phyloP scores from a whole-genome alignment of 2,329 filamentous ascomycete species.

The Cercospora janseana region DNA sequence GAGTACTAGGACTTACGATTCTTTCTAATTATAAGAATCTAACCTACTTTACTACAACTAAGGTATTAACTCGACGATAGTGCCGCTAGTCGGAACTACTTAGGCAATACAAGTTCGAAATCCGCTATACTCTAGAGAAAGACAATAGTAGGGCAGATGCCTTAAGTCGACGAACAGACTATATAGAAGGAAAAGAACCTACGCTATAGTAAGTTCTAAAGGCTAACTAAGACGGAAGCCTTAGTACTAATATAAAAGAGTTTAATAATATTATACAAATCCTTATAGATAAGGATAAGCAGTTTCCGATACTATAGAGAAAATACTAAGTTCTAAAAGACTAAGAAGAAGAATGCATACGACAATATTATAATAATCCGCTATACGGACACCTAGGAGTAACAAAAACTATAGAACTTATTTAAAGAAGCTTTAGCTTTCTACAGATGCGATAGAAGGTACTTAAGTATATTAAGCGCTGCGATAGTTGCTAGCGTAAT shows the following conservation, averaged over 20 bases:
- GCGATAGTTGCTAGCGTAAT: slow-evolving; percentile 4
- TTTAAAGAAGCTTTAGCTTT: too few species aligned
- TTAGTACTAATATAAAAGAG: too few species aligned
- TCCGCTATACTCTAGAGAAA: slow-evolving; percentile 19
- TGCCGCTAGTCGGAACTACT: slow-evolving; percentile 14
- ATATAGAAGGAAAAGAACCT: too few species aligned
- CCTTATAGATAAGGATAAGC: too few species aligned
- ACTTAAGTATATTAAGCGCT: background rate
- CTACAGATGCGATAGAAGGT: too few species aligned
- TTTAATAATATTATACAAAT: too few species aligned
- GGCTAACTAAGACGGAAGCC: too few species aligned
- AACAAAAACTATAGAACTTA: too few species aligned
- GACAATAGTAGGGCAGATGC: slow-evolving; percentile 20
- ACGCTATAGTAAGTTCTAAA: too few species aligned
- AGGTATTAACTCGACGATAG: slow-evolving; percentile 7
- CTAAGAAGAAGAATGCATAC: slow-evolving; percentile 16
- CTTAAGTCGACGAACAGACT: slow-evolving; percentile 15
- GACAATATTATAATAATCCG: too few species aligned
- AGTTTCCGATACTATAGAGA: too few species aligned
- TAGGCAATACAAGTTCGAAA: slow-evolving; percentile 22
- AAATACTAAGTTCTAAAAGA: slow-evolving; percentile 14
- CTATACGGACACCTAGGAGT: too few species aligned
- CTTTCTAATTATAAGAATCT: slow-evolving; percentile 11
- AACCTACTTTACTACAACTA: slow-evolving; percentile 5
- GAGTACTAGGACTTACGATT: background rate